A percentile compares a stretch with the other conserved stretches of the same genome.
These are phyloP conservation scores for Papilionanthe hybrid DNA, from an alignment of 116 monocot genomes.

Conservation along the genomic window DNA sequence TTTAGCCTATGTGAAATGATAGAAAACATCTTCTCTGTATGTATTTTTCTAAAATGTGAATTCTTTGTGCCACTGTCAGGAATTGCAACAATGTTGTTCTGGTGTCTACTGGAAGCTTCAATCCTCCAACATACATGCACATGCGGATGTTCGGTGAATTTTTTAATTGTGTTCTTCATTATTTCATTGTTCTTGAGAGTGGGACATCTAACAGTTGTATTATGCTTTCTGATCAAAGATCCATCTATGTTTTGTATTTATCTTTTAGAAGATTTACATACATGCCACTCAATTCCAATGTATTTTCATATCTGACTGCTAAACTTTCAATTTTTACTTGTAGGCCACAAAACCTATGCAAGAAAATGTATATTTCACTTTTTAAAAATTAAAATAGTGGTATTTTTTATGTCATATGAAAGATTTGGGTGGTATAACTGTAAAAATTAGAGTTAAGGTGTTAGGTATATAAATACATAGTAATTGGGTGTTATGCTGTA, in stretches of 20 bases:
- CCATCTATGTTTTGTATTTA: not conserved
- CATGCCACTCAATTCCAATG: no score
- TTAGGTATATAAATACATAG: no score
- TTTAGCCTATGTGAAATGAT: not conserved
- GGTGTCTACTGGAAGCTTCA: slow-evolving; percentile 49
- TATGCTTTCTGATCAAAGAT: not conserved
- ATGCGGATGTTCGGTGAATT: slow-evolving; percentile 54
- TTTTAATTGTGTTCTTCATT: not conserved
- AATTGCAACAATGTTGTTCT: slow-evolving; percentile 27
- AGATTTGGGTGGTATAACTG: no score
- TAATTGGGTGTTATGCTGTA: no score
- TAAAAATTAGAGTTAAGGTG: no score
- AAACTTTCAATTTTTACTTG: no score
- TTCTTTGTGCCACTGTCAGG: slow-evolving; percentile 14
- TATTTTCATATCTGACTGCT: no score
- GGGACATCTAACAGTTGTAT: not conserved
- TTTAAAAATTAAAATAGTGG: no score
- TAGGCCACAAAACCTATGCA: no score
- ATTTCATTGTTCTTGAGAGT: not conserved
- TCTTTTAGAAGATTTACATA: not conserved
- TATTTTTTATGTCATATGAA: no score
- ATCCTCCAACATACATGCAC: slow-evolving; percentile 71
- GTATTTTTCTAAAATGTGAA: not conserved
- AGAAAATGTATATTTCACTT: no score
- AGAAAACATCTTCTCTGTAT: not conserved